Percentiles rank a stretch among this genome's conserved stretches.
Conservation (phyloP, 176 grass and related monocot species). For the Echinochloa phyllopogon region DNA sequence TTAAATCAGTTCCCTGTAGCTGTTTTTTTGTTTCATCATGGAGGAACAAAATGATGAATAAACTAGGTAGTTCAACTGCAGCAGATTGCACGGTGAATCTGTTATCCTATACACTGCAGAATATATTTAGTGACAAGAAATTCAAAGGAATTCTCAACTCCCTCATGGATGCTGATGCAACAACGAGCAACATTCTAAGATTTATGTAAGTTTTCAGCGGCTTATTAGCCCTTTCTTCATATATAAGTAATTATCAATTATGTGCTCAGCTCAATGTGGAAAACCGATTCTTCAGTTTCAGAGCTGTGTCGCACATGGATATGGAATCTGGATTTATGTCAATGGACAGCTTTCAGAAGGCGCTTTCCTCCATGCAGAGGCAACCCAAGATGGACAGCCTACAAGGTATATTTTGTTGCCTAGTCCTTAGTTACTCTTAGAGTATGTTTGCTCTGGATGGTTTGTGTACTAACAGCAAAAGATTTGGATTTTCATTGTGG, state of each 20-base stretch:
- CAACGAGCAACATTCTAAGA: constrained; percentile 69
- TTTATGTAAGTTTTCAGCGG: constrained; percentile 74
- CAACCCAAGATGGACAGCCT: constrained; percentile 85
- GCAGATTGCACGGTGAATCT: neutral
- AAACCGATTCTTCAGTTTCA: constrained; percentile 64
- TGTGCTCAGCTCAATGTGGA: constrained; percentile 25
- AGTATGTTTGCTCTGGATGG: neutral
- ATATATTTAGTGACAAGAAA: constrained; percentile 75
- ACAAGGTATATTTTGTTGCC: constrained; percentile 59
- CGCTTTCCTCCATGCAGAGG: constrained; percentile 66
- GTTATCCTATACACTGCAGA: constrained; percentile 61
- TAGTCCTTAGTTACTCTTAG: neutral
- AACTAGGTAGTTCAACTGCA: constrained; percentile 2
- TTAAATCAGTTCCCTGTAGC: constrained; percentile 24
- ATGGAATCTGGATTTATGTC: constrained; percentile 82
- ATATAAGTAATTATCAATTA: constrained; percentile 32
- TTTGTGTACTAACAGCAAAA: constrained; percentile 8
- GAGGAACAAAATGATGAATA: constrained; percentile 5
- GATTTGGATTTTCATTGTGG: neutral
- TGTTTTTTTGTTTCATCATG: constrained; percentile 4
- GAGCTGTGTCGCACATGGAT: constrained; percentile 75
- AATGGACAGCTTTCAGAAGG: constrained; percentile 70
- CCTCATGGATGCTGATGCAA: constrained; percentile 64
- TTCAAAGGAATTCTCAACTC: constrained; percentile 77
- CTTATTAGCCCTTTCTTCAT: constrained; percentile 20